Conservation (phyloP, 2,329 filamentous ascomycete species). For the Phaeosphaeria sp. region DNA sequence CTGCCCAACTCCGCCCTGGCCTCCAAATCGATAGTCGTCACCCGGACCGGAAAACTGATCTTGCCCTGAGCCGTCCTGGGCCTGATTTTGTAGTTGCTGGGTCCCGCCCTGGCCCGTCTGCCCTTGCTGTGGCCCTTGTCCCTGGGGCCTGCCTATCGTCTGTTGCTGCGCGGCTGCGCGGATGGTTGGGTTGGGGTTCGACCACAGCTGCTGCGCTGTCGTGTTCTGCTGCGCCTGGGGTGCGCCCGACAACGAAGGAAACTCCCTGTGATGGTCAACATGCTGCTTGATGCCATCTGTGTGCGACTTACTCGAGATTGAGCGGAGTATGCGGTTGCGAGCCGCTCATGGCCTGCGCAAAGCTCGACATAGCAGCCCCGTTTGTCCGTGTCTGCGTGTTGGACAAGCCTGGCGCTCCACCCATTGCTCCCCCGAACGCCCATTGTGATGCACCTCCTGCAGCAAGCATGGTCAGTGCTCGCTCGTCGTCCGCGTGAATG, state of each 20-base stretch:
- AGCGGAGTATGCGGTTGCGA: slow-evolving; percentile 61
- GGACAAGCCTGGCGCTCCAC: slow-evolving; percentile 59
- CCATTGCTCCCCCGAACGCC: slow-evolving; percentile 63
- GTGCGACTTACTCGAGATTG: slow-evolving; percentile 62
- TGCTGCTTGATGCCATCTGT: slow-evolving; percentile 25
- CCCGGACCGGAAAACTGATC: slow-evolving; percentile 59
- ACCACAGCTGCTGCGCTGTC: slow-evolving; percentile 61
- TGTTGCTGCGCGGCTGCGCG: slow-evolving; percentile 58
- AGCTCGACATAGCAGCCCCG: slow-evolving; percentile 58
- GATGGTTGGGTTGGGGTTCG: slow-evolving; percentile 64
- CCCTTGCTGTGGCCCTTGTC: slow-evolving; percentile 41
- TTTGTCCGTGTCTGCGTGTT: slow-evolving; percentile 59
- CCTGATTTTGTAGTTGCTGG: slow-evolving; percentile 51
- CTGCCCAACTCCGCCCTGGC: slow-evolving; percentile 60
- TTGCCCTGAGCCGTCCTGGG: slow-evolving; percentile 51
- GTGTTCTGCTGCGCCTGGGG: slow-evolving; percentile 63
- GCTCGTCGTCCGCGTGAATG: not conserved
- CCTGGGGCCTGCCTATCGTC: slow-evolving; percentile 60
- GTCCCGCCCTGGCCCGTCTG: slow-evolving; percentile 47
- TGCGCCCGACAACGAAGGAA: slow-evolving; percentile 65
- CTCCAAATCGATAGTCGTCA: slow-evolving; percentile 65
- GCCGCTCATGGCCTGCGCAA: slow-evolving; percentile 62
- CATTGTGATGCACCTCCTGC: slow-evolving; percentile 62
- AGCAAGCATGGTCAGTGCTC: slow-evolving; percentile 24
- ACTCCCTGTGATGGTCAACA: slow-evolving; percentile 57